Conservation (phyloP, 495 filamentous ascomycete genomes). For the Xylaria sp. region DNA sequence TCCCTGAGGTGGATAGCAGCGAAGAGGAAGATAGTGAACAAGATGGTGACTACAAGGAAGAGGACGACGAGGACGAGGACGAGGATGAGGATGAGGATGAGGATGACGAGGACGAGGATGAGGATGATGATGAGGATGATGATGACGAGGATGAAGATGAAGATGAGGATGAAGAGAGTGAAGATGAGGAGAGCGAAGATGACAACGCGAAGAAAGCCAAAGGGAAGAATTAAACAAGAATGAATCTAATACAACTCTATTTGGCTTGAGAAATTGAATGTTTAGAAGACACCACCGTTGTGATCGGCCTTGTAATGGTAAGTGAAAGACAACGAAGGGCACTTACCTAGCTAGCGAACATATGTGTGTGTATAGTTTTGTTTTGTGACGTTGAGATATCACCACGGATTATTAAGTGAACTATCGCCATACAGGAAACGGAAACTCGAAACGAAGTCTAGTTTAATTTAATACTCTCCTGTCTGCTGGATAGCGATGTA, state of each 20-base stretch:
- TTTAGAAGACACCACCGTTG: background rate
- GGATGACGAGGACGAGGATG: constrained; percentile 37
- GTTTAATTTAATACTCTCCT: too few species aligned
- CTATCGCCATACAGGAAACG: background rate
- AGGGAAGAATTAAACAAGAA: constrained; percentile 16
- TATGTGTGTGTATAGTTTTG: background rate
- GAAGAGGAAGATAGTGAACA: constrained; percentile 32
- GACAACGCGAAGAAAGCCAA: constrained; percentile 19
- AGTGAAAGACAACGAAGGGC: background rate
- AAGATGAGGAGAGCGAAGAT: constrained; percentile 18
- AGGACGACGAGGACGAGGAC: constrained; percentile 36
- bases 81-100: constrained; percentile 38
- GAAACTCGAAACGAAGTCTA: background rate
- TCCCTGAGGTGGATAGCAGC: constrained; percentile 43
- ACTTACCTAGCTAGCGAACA: background rate
- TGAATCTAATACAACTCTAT: background rate
- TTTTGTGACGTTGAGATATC: background rate
- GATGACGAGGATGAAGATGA: constrained; percentile 38
- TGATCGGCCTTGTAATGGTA: background rate
- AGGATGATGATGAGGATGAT: constrained; percentile 35
- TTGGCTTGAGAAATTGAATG: background rate
- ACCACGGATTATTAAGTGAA: background rate
- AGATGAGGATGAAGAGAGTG: constrained; percentile 25
- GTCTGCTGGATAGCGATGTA: too few species aligned
- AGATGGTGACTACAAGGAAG: constrained; percentile 30